Conservation (phyloP, 352 stramenopile genomes). For the Phytopythium mirpurense region DNA sequence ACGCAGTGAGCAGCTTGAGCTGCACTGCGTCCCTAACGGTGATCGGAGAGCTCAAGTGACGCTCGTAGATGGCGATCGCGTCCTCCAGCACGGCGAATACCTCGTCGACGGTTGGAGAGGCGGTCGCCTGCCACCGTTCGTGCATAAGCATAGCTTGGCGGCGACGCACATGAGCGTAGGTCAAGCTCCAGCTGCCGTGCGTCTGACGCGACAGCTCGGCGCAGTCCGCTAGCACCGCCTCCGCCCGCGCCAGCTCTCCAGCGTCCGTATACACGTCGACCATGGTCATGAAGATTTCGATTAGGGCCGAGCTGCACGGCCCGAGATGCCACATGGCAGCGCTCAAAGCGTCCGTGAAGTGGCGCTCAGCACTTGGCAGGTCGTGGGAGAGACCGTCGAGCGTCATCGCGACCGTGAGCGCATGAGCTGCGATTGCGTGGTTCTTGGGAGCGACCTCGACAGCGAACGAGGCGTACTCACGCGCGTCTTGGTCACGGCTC, state of each 20-base stretch:
- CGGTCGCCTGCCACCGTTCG: not conserved
- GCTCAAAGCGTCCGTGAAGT: conserved; percentile 28
- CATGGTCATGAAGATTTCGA: conserved; percentile 44
- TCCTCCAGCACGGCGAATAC: conserved; percentile 49
- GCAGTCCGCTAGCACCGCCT: conserved; percentile 20
- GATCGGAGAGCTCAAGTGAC: conserved; percentile 20
- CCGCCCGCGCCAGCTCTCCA: conserved; percentile 19
- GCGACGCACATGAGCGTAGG: conserved; percentile 42
- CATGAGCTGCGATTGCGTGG: conserved; percentile 20
- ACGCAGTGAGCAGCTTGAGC: conserved; percentile 21
- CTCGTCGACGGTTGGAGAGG: conserved; percentile 13
- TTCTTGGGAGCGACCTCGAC: conserved; percentile 27
- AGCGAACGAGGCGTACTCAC: conserved; percentile 19
- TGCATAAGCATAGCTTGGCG: conserved; percentile 35
- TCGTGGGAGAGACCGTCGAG: conserved; percentile 17
- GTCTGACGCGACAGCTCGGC: conserved; percentile 28
- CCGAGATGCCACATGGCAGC: conserved; percentile 41
- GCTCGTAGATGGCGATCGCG: conserved; percentile 45
- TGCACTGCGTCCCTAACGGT: conserved; percentile 11
- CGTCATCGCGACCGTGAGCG: conserved; percentile 30
- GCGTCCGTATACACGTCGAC: conserved; percentile 24
- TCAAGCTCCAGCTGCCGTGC: conserved; percentile 38
- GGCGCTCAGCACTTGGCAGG: conserved; percentile 9
- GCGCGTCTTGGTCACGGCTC: not conserved
- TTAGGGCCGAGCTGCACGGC: conserved; percentile 24